These are phyloP conservation scores for Diaporthe ampelina DNA, from an alignment of 2,329 filamentous ascomycete species.

Conservation along the genomic window DNA sequence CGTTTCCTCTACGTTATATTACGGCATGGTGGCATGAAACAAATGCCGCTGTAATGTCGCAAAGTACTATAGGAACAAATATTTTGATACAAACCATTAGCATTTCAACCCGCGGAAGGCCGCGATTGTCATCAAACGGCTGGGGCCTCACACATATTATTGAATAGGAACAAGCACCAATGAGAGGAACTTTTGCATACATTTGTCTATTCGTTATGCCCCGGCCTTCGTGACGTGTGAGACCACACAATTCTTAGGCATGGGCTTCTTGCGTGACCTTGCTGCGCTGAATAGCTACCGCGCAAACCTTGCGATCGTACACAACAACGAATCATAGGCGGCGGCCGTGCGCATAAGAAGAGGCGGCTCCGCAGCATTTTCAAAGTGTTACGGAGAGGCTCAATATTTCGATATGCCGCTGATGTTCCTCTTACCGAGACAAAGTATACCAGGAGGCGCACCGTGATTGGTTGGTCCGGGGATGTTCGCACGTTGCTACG, in stretches of 20 bases:
- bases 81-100: not conserved
- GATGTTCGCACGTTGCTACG: not conserved
- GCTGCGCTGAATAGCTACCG: not conserved
- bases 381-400: not conserved
- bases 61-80: not conserved
- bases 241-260: not conserved
- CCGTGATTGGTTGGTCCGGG: not conserved
- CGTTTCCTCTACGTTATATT: conserved; percentile 1
- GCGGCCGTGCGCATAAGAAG: not conserved
- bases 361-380: not conserved
- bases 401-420: not conserved
- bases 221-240: not conserved
- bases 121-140: not conserved
- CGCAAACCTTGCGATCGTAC: too few relatives aligned
- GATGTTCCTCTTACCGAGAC: not conserved
- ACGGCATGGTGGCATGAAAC: not conserved
- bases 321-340: not conserved
- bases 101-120: not conserved
- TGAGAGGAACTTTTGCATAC: not conserved
- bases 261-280: not conserved
- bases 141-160: too few relatives aligned
- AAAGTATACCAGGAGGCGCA: not conserved
- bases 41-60: conserved; percentile 5
- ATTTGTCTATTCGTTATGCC: not conserved
- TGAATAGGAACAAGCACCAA: not conserved